Evolutionary conservation across 2,329 filamentous ascomycete genomes (phyloP).

Genomic region (Cytospora mali): DNA sequence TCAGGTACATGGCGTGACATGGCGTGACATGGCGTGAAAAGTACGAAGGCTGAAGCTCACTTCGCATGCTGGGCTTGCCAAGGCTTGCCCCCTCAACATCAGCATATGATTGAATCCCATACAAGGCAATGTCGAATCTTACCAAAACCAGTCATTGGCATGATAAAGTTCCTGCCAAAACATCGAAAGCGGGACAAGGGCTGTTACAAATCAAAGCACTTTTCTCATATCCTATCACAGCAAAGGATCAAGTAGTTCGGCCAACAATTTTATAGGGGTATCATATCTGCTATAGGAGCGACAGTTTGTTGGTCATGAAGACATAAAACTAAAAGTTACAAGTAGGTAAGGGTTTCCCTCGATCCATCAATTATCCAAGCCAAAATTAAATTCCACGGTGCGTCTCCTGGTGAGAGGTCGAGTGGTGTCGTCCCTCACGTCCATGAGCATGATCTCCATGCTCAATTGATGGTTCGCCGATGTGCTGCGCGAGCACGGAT

Average conservation of each 20-base stretch:
- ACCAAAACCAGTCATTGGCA: background rate
- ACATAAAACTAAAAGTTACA: background rate
- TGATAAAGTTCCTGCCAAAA: background rate
- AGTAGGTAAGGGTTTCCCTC: background rate
- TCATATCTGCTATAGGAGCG: background rate
- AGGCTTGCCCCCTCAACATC: too few relatives aligned
- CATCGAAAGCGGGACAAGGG: background rate
- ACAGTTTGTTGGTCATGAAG: background rate
- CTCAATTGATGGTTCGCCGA: conserved; percentile 49
- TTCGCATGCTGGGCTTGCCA: too few relatives aligned
- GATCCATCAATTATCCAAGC: background rate
- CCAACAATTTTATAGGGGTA: background rate
- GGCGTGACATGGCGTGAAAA: too few relatives aligned
- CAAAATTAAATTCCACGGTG: conserved; percentile 50
- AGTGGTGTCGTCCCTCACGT: conserved; percentile 50
- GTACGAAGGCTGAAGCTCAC: too few relatives aligned
- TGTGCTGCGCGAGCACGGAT: conserved; percentile 51
- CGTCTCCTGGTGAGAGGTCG: conserved; percentile 49
- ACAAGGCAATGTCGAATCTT: too few relatives aligned
- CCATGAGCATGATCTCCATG: conserved; percentile 49
- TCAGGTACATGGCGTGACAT: too few relatives aligned
- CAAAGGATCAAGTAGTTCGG: background rate
- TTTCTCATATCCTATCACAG: background rate
- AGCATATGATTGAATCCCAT: too few relatives aligned
- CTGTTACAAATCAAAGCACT: too few relatives aligned